A percentile compares a stretch with the other conserved stretches of the same genome.
These are phyloP conservation scores for Pseudocercospora vitis DNA, from an alignment of 2,329 filamentous ascomycete species.

Conservation along the genomic window DNA sequence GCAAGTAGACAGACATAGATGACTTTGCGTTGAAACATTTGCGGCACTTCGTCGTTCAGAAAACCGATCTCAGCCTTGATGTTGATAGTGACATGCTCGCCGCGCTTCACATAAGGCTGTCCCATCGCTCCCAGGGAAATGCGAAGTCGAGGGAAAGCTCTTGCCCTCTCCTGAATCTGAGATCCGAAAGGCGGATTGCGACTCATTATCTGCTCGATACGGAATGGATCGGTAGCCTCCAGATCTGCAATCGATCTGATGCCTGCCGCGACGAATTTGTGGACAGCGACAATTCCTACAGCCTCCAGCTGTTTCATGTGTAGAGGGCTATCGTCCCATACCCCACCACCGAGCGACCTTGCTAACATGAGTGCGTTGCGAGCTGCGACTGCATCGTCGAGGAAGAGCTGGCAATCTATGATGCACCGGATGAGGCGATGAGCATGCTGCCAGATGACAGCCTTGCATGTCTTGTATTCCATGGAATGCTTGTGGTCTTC, in stretches of 20 bases:
- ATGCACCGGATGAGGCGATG: constrained; percentile 72
- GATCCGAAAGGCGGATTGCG: constrained; percentile 82
- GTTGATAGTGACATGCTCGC: constrained; percentile 55
- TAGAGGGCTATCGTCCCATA: constrained; percentile 78
- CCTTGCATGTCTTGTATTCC: constrained; percentile 62
- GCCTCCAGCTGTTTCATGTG: constrained; percentile 81
- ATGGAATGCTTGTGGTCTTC: constrained; percentile 57
- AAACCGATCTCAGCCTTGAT: constrained; percentile 70
- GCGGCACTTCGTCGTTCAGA: constrained; percentile 62
- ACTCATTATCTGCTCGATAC: constrained; percentile 74
- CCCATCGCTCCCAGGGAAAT: constrained; percentile 55
- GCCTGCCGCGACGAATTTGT: constrained; percentile 70
- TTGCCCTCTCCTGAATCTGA: constrained; percentile 64
- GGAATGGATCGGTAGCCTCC: constrained; percentile 62
- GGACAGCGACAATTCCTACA: constrained; percentile 72
- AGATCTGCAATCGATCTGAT: constrained; percentile 72
- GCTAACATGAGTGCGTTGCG: constrained; percentile 73
- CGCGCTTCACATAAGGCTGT: constrained; percentile 42
- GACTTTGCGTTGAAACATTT: constrained; percentile 62
- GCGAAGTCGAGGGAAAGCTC: constrained; percentile 68
- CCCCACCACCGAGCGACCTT: constrained; percentile 70
- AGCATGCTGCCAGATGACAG: constrained; percentile 65
- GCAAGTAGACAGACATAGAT: constrained; percentile 73
- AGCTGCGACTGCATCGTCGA: constrained; percentile 65
- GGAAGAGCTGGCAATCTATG: constrained; percentile 67